Evolutionary conservation across 2,329 filamentous ascomycete genomes (phyloP).

Genomic region (Sclerotinia minor): DNA sequence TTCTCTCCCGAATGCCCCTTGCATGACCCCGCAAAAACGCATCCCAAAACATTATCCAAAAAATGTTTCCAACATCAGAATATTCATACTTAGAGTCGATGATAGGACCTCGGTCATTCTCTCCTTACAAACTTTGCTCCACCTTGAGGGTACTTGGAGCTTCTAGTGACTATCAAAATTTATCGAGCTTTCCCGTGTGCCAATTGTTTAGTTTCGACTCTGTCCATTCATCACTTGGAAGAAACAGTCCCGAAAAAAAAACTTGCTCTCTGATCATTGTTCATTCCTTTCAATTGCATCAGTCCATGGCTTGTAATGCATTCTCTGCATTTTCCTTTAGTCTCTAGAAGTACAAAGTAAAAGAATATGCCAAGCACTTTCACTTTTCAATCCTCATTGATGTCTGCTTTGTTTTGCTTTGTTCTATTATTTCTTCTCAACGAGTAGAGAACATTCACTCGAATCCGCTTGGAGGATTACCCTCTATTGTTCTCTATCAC

Average conservation of each 20-base stretch:
- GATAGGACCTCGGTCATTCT: slow-evolving; percentile 15
- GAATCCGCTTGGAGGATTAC: slow-evolving; percentile 9
- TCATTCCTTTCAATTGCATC: not conserved
- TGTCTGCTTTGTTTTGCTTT: slow-evolving; percentile 5
- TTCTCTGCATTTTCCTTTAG: not conserved
- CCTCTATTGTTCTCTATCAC: slow-evolving; percentile 17
- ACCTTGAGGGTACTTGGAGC: not conserved
- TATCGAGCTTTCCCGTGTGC: slow-evolving; percentile 1
- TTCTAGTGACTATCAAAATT: not conserved
- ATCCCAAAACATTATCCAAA: not conserved
- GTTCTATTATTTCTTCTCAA: not conserved
- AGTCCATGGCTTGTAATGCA: not conserved
- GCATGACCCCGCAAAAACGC: slow-evolving; percentile 19
- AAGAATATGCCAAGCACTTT: slow-evolving; percentile 3
- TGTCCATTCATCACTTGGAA: slow-evolving; percentile 2
- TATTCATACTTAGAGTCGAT: not conserved
- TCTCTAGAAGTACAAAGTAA: slow-evolving; percentile 21
- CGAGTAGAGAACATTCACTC: slow-evolving; percentile 8
- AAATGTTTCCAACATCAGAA: slow-evolving; percentile 23
- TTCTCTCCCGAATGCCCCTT: slow-evolving; percentile 1
- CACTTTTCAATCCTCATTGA: not conserved
- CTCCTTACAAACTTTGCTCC: slow-evolving; percentile 4
- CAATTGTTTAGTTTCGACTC: slow-evolving; percentile 9
- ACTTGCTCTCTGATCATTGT: slow-evolving; percentile 8
- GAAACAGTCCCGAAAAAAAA: slow-evolving; percentile 11